phyloP scores from a whole-genome alignment of 768 basidiomycete genomes.

The Phallus indusiatus region DNA sequence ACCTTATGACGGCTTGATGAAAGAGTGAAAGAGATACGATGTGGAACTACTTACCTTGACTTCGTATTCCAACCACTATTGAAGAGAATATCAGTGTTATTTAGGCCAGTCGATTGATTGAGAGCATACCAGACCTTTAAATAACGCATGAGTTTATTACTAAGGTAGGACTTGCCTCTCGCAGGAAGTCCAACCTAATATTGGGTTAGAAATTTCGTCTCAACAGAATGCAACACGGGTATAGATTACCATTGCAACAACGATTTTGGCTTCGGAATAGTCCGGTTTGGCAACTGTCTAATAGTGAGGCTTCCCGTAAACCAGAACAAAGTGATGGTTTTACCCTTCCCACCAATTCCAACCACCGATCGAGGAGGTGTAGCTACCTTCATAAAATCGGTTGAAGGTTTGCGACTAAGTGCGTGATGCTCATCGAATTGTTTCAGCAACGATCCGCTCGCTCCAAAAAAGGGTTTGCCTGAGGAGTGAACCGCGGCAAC shows the following conservation, averaged over 20 bases:
- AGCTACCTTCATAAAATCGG: constrained; percentile 61
- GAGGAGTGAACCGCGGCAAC: background rate
- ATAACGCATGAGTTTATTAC: constrained; percentile 96
- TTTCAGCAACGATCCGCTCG: constrained; percentile 37
- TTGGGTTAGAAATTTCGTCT: background rate
- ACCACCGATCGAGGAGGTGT: constrained; percentile 79
- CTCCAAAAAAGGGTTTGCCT: constrained; percentile 6
- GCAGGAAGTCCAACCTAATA: constrained; percentile 91
- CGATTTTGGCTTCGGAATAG: constrained; percentile 97
- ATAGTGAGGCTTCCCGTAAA: background rate
- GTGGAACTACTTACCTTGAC: constrained; percentile 59
- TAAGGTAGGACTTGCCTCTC: constrained; percentile 94
- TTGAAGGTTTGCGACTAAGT: constrained; percentile 30
- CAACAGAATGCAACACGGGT: background rate
- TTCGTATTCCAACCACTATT: constrained; percentile 95
- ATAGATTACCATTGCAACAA: constrained; percentile 79
- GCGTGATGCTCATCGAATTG: constrained; percentile 65
- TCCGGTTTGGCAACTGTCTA: constrained; percentile 85
- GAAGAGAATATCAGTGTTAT: background rate
- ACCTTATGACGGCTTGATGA: constrained; percentile 40
- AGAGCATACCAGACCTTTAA: constrained; percentile 53
- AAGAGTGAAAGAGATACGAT: background rate
- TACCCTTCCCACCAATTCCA: constrained; percentile 85
- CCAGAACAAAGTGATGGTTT: constrained; percentile 3
- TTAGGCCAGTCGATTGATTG: constrained; percentile 10